phyloP scores from a whole-genome alignment of 805 yeast species.

The Hanseniaspora valbyensis region DNA sequence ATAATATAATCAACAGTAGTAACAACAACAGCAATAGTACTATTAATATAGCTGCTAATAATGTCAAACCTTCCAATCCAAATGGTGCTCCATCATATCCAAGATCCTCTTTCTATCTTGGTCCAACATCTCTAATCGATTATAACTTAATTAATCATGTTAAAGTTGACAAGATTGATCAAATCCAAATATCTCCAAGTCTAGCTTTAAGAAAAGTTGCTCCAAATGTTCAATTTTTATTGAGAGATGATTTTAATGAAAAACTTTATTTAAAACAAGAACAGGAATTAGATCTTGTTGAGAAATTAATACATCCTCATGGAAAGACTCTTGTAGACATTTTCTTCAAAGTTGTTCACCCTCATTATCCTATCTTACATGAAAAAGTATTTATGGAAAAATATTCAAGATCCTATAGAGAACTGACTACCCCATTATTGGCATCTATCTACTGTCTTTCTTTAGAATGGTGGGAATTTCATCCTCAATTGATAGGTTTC shows the following conservation, averaged over 20 bases:
- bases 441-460: conserved; percentile 88
- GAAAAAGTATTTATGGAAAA: conserved; percentile 86
- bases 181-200: conserved; percentile 57
- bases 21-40: too few relatives aligned
- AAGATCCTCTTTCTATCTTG: conserved; percentile 76
- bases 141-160: conserved; percentile 54
- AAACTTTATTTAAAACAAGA: conserved; percentile 59
- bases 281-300: conserved; percentile 71
- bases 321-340: conserved; percentile 72
- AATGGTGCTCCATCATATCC: conserved; percentile 63
- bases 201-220: conserved; percentile 71
- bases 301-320: conserved; percentile 79
- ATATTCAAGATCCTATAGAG: conserved; percentile 80
- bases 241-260: conserved; percentile 71
- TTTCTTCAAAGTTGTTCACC: conserved; percentile 78
- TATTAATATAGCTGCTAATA: neutral
- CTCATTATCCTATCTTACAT: conserved; percentile 82
- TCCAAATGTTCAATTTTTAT: conserved; percentile 58
- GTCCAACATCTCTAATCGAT: conserved; percentile 81
- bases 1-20: too few relatives aligned
- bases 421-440: conserved; percentile 77
- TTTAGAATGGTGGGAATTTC: conserved; percentile 81
- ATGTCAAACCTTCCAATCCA: conserved; percentile 20
- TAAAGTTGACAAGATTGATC: conserved; percentile 61
- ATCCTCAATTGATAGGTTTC: conserved; percentile 57